A percentile compares a stretch with the other conserved stretches of the same genome.
phyloP scores from a whole-genome alignment of 352 stramenopile genomes.

The Phytophthora agathidicida region DNA sequence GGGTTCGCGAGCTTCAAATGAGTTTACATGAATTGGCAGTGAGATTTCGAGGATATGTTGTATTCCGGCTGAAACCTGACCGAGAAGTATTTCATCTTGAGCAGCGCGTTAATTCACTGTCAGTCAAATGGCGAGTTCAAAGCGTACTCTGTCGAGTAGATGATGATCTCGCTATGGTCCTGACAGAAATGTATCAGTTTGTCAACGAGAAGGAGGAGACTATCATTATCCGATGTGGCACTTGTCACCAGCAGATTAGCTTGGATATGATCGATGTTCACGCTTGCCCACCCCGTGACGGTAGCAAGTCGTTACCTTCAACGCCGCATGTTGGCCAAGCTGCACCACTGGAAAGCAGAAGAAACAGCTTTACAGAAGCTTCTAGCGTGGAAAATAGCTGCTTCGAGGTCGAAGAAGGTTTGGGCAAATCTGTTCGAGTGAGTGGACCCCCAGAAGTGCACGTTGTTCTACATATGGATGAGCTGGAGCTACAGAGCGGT shows the following conservation, averaged over 20 bases:
- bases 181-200: constrained; percentile 63
- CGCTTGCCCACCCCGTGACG: constrained; percentile 40
- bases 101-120: constrained; percentile 38
- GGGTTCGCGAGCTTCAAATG: constrained; percentile 50
- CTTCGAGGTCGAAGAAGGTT: not conserved
- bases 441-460: constrained; percentile 32
- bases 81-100: constrained; percentile 59
- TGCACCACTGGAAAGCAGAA: not conserved
- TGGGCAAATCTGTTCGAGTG: not conserved
- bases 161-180: constrained; percentile 46
- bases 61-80: constrained; percentile 60
- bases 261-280: constrained; percentile 64
- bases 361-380: constrained; percentile 29
- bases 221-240: constrained; percentile 60
- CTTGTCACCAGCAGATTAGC: constrained; percentile 61
- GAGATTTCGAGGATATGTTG: constrained; percentile 49
- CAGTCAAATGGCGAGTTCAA: constrained; percentile 62
- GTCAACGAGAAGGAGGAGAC: constrained; percentile 60
- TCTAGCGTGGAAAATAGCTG: constrained; percentile 12
- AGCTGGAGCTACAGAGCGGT: constrained; percentile 56
- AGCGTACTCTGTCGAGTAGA: constrained; percentile 49
- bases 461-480: constrained; percentile 49
- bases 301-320: constrained; percentile 14
- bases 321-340: constrained; percentile 16
- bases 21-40: constrained; percentile 55